Percentiles rank a stretch among this genome's conserved stretches.
Evolutionary conservation across 345 rosid genomes (phyloP).

Genomic region (Moricandia arvensis): DNA sequence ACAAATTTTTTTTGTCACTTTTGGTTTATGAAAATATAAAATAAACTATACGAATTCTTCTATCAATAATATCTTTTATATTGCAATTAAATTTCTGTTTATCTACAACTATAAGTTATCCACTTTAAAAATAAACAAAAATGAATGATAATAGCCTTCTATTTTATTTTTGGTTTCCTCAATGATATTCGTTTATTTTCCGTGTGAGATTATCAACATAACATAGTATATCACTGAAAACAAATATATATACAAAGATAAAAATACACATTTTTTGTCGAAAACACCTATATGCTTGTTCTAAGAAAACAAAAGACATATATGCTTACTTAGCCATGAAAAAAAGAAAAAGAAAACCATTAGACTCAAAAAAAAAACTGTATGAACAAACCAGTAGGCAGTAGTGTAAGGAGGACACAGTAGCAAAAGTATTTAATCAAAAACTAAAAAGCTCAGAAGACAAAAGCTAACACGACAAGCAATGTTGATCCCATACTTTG

Average conservation of each 20-base stretch:
- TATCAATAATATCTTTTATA: not conserved
- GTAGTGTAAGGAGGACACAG: not conserved
- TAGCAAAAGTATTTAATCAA: not conserved
- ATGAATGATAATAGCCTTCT: not conserved
- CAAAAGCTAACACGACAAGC: conserved; percentile 41
- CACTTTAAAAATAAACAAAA: not conserved
- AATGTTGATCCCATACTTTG: conserved; percentile 35
- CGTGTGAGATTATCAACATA: not conserved
- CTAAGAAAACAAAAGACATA: not conserved
- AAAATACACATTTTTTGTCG: not conserved
- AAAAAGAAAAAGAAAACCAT: too few relatives aligned
- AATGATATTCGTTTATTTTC: not conserved
- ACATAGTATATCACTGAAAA: not conserved
- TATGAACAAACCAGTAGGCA: too few relatives aligned
- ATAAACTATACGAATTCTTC: not conserved
- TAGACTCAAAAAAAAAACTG: too few relatives aligned
- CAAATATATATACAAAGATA: not conserved
- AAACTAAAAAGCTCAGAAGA: conserved; percentile 15
- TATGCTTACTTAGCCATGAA: not conserved
- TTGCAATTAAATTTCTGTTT: not conserved
- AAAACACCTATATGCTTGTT: not conserved
- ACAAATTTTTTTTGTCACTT: not conserved
- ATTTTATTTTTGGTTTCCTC: not conserved
- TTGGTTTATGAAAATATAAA: not conserved
- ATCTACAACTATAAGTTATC: conserved; percentile 5